Conservation (phyloP, 768 basidiomycete genomes). For the Chalciporus piperatus region DNA sequence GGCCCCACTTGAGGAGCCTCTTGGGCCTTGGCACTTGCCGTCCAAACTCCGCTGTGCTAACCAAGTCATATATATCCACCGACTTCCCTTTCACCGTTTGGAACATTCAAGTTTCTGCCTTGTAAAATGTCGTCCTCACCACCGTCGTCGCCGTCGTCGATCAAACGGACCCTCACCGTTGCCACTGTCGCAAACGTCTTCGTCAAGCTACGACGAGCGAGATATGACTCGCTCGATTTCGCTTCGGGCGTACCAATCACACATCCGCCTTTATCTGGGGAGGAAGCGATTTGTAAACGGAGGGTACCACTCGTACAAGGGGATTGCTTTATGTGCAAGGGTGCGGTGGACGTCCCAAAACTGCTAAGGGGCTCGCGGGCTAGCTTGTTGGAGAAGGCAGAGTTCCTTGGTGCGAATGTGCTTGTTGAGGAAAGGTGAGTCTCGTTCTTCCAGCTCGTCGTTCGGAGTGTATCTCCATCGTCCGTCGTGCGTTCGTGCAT, state of each 20-base stretch:
- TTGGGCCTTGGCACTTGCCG: too few species aligned
- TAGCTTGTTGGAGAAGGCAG: slow-evolving; percentile 48
- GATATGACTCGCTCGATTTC: slow-evolving; percentile 33
- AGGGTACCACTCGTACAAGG: slow-evolving; percentile 34
- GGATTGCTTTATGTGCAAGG: slow-evolving; percentile 55
- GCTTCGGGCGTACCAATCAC: slow-evolving; percentile 39
- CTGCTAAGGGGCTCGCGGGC: slow-evolving; percentile 56
- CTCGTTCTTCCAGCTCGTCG: neutral
- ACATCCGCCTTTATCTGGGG: slow-evolving; percentile 31
- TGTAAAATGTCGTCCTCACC: slow-evolving; percentile 19
- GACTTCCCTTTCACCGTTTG: neutral
- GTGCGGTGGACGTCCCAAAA: slow-evolving; percentile 58
- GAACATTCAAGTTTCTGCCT: neutral
- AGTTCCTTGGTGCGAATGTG: slow-evolving; percentile 51
- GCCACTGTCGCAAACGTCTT: slow-evolving; percentile 51
- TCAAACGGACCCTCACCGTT: slow-evolving; percentile 21
- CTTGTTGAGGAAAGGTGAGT: slow-evolving; percentile 71
- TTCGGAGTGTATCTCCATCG: neutral
- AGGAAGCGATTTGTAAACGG: slow-evolving; percentile 24
- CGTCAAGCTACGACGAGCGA: slow-evolving; percentile 48
- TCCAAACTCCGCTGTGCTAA: too few species aligned
- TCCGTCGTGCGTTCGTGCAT: neutral
- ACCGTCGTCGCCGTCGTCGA: slow-evolving; percentile 22
- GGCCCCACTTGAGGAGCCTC: too few species aligned
- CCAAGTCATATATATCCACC: too few species aligned